A percentile compares a stretch with the other conserved stretches of the same genome.
Conservation (phyloP, 192 early-diverging fungal genomes). For the Podochytrium sp. region DNA sequence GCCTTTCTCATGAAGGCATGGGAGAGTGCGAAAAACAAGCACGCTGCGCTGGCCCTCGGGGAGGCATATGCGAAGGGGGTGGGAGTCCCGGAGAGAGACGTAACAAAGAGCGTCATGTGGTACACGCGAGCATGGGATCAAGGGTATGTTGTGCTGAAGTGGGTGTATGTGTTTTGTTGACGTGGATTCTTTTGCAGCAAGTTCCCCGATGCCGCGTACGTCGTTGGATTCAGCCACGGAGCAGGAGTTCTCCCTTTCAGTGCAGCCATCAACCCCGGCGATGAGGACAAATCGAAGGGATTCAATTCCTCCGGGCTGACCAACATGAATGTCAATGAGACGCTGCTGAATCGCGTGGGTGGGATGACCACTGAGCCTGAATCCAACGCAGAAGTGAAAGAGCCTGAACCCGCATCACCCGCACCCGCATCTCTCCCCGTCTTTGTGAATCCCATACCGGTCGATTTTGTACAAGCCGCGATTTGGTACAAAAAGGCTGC, state of each 20-base stretch:
- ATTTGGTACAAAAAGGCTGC: constrained; percentile 25
- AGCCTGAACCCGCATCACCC: not conserved
- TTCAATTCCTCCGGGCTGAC: constrained; percentile 12
- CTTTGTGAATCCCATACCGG: constrained; percentile 10
- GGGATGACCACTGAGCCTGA: not conserved
- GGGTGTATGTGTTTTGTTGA: too few species aligned
- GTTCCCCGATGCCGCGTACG: constrained; percentile 28
- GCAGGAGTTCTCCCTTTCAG: constrained; percentile 27
- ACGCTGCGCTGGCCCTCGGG: constrained; percentile 31
- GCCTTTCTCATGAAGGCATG: constrained; percentile 30
- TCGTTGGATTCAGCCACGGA: constrained; percentile 26
- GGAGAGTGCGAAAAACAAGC: constrained; percentile 26
- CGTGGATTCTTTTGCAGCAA: not conserved
- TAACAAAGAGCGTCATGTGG: constrained; percentile 30
- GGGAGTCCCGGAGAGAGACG: constrained; percentile 20
- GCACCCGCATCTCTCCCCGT: not conserved
- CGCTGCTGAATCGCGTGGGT: not conserved
- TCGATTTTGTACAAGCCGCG: constrained; percentile 5
- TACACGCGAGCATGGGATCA: constrained; percentile 31
- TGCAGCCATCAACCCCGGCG: constrained; percentile 20
- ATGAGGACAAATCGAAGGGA: constrained; percentile 16
- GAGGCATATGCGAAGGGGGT: constrained; percentile 28
- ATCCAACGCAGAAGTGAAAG: not conserved
- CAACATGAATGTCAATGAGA: constrained; percentile 25
- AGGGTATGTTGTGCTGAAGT: not conserved